phyloP scores from a whole-genome alignment of 768 basidiomycete species.

The Amanita rubescens region DNA sequence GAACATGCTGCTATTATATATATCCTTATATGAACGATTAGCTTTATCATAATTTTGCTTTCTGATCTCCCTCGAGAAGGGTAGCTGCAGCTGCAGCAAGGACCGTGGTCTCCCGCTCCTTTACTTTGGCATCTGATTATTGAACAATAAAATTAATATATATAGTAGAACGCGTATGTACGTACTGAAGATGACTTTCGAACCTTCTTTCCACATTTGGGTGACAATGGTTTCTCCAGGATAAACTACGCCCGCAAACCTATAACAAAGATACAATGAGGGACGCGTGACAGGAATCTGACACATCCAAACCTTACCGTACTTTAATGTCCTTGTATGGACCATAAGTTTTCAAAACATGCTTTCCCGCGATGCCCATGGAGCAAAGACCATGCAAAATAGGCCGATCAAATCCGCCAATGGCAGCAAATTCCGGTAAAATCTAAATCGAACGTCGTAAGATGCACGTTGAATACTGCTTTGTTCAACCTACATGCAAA shows the following conservation, averaged over 20 bases:
- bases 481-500: conserved; percentile 53
- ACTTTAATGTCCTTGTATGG: conserved; percentile 91
- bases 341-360: conserved; percentile 84
- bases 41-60: conserved; percentile 50
- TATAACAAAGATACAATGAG: conserved; percentile 16
- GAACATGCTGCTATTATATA: not conserved
- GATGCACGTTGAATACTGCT: not conserved
- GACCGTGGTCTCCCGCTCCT: conserved; percentile 70
- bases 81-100: conserved; percentile 82
- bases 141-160: not conserved
- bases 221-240: conserved; percentile 95
- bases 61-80: conserved; percentile 36
- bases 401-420: conserved; percentile 92
- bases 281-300: not conserved
- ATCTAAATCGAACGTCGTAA: conserved; percentile 43
- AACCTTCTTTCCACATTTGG: conserved; percentile 96
- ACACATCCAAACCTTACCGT: conserved; percentile 41
- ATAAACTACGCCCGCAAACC: conserved; percentile 87
- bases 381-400: conserved; percentile 86
- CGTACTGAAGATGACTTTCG: conserved; percentile 88
- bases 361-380: conserved; percentile 91
- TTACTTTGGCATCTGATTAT: conserved; percentile 70
- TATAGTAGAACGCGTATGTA: not conserved
- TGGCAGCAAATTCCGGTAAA: conserved; percentile 86
- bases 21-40: not conserved